A percentile compares a stretch with the other conserved stretches of the same genome.
Evolutionary conservation across 2,329 filamentous ascomycete species (phyloP).

Genomic region (Penicillium sp.): DNA sequence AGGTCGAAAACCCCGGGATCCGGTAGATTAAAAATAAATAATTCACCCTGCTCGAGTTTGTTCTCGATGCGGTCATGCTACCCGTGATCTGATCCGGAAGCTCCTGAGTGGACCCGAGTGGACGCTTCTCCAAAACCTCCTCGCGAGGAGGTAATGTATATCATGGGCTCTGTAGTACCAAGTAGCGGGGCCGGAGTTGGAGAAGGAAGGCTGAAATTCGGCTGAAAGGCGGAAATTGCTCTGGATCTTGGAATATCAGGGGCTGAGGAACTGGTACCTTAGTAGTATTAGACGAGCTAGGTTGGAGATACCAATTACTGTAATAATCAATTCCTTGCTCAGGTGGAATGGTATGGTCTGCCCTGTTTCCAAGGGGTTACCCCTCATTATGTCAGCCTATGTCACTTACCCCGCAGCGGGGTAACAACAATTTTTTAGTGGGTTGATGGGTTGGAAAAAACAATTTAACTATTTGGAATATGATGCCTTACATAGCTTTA

Average conservation of each 20-base stretch:
- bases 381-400: constrained; percentile 25
- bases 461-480: too few species aligned
- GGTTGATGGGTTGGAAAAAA: too few species aligned
- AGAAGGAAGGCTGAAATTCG: constrained; percentile 21
- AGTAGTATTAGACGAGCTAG: background rate
- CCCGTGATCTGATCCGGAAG: background rate
- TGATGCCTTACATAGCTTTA: too few species aligned
- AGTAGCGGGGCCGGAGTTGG: constrained; percentile 19
- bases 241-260: background rate
- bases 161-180: background rate
- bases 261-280: background rate
- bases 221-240: constrained; percentile 13
- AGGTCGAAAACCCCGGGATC: background rate
- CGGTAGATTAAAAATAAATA: background rate
- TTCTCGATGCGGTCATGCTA: background rate
- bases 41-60: background rate
- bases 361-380: constrained; percentile 10
- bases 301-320: background rate
- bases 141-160: constrained; percentile 9
- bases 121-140: constrained; percentile 21
- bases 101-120: constrained; percentile 11
- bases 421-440: background rate
- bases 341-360: background rate
- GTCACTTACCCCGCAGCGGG: constrained; percentile 13
- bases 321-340: background rate